These are phyloP conservation scores for Huntiella abstrusa DNA, from an alignment of 2,329 filamentous ascomycete genomes.

Conservation along the genomic window DNA sequence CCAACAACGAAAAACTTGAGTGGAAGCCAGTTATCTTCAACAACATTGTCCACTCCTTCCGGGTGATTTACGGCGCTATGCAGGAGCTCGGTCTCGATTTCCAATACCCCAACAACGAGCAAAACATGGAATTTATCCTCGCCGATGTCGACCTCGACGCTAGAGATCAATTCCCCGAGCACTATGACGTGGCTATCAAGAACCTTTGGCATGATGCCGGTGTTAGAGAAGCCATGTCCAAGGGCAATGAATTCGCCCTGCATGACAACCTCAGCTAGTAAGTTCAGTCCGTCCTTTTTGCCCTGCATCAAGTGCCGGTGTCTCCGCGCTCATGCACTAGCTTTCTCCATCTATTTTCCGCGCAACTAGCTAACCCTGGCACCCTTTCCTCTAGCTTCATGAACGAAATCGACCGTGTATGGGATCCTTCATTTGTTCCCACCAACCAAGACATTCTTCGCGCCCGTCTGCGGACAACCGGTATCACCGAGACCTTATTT, in stretches of 20 bases:
- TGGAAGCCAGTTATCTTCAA: constrained; percentile 92
- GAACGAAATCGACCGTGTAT: constrained; percentile 55
- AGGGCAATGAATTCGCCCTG: constrained; percentile 90
- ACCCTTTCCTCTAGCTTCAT: constrained; percentile 47
- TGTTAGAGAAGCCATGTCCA: constrained; percentile 70
- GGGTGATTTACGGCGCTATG: constrained; percentile 82
- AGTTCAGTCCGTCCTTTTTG: constrained; percentile 19
- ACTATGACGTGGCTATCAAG: constrained; percentile 67
- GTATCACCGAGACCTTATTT: constrained; percentile 89
- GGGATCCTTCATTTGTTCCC: constrained; percentile 62
- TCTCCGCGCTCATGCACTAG: not conserved
- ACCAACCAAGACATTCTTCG: constrained; percentile 89
- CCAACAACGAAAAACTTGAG: constrained; percentile 72
- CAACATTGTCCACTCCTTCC: constrained; percentile 84
- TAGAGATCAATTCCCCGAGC: constrained; percentile 59
- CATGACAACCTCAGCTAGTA: constrained; percentile 94
- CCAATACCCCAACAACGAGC: constrained; percentile 62
- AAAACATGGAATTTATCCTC: constrained; percentile 58
- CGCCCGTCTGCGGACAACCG: constrained; percentile 76
- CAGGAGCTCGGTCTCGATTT: constrained; percentile 64
- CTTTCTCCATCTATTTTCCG: not conserved
- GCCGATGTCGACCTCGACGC: constrained; percentile 66
- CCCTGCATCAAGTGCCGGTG: not conserved
- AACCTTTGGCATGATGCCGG: constrained; percentile 67
- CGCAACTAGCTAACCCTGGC: not conserved